A percentile compares a stretch with the other conserved stretches of the same genome.
These are phyloP conservation scores for Eimeria necatrix DNA, from an alignment of 169 alveolate species.

Conservation along the genomic window DNA sequence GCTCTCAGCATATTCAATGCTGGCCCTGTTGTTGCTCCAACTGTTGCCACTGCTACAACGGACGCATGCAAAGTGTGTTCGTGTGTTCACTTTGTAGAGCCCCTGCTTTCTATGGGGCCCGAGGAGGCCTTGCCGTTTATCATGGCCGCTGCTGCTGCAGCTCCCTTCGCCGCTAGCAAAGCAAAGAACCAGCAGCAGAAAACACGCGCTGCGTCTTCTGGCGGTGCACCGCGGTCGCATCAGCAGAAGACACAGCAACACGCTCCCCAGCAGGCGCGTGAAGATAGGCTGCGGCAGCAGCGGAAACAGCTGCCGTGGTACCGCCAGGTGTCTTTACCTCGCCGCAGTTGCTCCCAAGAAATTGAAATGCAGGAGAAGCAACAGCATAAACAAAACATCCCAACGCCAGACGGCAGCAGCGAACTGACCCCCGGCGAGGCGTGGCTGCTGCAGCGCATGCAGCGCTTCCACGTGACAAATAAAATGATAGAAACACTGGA, in stretches of 20 bases:
- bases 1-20: neutral
- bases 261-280: neutral
- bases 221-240: neutral
- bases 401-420: slow-evolving; percentile 11
- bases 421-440: neutral
- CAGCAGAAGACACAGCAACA: neutral
- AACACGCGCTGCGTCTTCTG: neutral
- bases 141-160: neutral
- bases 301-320: neutral
- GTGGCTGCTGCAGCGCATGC: slow-evolving; percentile 58
- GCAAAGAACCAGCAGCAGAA: neutral
- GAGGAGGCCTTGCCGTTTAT: neutral
- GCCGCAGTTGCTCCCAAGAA: neutral
- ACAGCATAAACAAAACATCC: neutral
- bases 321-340: neutral
- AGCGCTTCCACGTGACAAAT: neutral
- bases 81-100: neutral
- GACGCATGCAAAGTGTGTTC: no score
- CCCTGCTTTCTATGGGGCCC: neutral
- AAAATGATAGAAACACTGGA: neutral
- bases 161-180: neutral
- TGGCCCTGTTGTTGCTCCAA: neutral
- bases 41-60: neutral
- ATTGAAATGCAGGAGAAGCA: slow-evolving; percentile 10
- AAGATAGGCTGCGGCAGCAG: neutral